Percentiles rank a stretch among this genome's conserved stretches.
phyloP scores from a whole-genome alignment of 257 asterid species.

The Solanum bulbocastanum region DNA sequence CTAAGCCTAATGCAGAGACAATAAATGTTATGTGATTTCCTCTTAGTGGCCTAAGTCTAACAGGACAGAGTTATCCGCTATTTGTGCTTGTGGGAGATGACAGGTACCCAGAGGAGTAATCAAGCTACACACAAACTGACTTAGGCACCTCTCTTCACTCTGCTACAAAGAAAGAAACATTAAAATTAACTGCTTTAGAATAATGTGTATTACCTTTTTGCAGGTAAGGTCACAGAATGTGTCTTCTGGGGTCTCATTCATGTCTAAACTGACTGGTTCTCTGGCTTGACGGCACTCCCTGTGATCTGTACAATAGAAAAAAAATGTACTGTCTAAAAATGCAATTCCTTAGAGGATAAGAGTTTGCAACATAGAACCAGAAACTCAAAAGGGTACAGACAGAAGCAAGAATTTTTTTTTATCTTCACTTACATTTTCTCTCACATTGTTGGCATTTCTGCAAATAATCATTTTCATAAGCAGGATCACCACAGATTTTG shows the following conservation, averaged over 20 bases:
- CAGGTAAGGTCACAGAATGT: conserved; percentile 38
- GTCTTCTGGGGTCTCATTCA: conserved; percentile 22
- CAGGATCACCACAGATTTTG: conserved; percentile 24
- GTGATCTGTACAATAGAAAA: conserved; percentile 25
- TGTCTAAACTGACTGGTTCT: conserved; percentile 17
- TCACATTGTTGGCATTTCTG: conserved; percentile 43
- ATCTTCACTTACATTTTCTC: conserved; percentile 23
- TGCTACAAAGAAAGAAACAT: background rate
- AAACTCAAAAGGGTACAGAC: background rate
- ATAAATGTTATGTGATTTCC: background rate
- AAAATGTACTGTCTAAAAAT: background rate
- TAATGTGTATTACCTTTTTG: conserved; percentile 25
- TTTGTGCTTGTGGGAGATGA: background rate
- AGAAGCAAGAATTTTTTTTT: too few relatives aligned
- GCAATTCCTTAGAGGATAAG: background rate
- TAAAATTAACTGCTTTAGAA: background rate
- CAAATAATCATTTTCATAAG: conserved; percentile 3
- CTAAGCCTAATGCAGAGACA: background rate
- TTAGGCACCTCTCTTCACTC: background rate
- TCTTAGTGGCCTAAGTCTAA: background rate
- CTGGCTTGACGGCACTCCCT: conserved; percentile 36
- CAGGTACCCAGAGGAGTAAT: background rate
- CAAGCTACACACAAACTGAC: background rate
- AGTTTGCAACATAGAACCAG: background rate
- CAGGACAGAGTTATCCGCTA: background rate